phyloP scores from a whole-genome alignment of 148 eudicot species.

The Cornus controversa region DNA sequence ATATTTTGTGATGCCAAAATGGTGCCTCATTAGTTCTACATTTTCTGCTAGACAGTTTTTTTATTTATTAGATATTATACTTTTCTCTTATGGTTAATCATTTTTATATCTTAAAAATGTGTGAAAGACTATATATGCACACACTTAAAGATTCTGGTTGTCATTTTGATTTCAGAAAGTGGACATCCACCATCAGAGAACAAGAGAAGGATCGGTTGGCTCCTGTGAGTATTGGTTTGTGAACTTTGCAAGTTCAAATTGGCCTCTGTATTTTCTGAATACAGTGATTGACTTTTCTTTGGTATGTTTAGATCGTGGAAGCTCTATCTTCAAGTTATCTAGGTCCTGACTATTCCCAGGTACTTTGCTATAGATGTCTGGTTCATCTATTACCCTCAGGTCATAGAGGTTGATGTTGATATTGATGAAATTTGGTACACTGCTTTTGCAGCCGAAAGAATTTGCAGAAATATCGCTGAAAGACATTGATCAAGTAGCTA shows the following conservation, averaged over 20 bases:
- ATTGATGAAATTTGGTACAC: neutral
- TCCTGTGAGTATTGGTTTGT: constrained; percentile 65
- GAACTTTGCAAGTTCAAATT: neutral
- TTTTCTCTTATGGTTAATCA: neutral
- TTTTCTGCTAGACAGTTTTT: neutral
- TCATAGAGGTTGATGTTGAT: constrained; percentile 9
- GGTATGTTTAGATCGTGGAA: constrained; percentile 71
- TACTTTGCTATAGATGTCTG: constrained; percentile 21
- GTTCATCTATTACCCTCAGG: constrained; percentile 3
- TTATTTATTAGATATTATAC: neutral
- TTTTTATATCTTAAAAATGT: neutral
- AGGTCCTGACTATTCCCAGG: constrained; percentile 94
- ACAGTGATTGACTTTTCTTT: constrained; percentile 13
- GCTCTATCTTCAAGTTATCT: constrained; percentile 77
- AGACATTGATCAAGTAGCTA: constrained; percentile 84
- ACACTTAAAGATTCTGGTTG: neutral
- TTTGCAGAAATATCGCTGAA: constrained; percentile 68
- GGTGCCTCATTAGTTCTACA: neutral
- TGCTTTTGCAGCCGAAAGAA: constrained; percentile 65
- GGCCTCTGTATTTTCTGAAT: neutral
- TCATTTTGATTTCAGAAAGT: constrained; percentile 58
- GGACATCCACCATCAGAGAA: constrained; percentile 78
- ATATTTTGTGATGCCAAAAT: neutral
- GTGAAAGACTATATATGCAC: neutral
- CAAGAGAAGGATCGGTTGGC: constrained; percentile 82